phyloP scores from a whole-genome alignment of 83 land plant species.

The Isoetes engelmannii region DNA sequence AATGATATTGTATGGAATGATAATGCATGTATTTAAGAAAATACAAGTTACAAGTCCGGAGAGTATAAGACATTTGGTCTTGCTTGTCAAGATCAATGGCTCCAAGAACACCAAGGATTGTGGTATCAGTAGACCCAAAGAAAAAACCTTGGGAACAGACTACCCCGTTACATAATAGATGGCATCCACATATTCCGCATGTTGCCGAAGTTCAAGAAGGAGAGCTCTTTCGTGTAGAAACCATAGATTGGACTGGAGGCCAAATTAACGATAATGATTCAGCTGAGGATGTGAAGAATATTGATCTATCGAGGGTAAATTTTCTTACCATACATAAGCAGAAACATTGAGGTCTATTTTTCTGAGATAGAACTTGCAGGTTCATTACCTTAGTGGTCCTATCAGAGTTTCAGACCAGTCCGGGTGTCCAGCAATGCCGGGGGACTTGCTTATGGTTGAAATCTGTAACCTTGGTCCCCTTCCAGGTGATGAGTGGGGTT shows the following conservation, averaged over 20 bases:
- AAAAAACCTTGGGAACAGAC: slow-evolving; percentile 67
- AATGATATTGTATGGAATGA: too few relatives aligned
- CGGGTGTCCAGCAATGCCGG: slow-evolving; percentile 59
- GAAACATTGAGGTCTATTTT: slow-evolving; percentile 1
- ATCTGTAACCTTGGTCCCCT: slow-evolving; percentile 82
- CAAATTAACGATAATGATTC: slow-evolving; percentile 46
- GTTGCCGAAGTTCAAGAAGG: slow-evolving; percentile 52
- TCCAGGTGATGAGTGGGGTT: slow-evolving; percentile 95
- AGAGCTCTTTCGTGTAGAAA: slow-evolving; percentile 62
- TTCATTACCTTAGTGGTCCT: slow-evolving; percentile 86
- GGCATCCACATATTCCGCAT: slow-evolving; percentile 70
- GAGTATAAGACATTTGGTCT: too few relatives aligned
- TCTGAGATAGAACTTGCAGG: slow-evolving; percentile 32
- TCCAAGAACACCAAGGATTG: slow-evolving; percentile 48
- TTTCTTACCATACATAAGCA: neutral
- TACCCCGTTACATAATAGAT: slow-evolving; percentile 61
- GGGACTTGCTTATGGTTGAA: slow-evolving; percentile 81
- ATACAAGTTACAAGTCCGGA: too few relatives aligned
- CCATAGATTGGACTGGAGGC: slow-evolving; percentile 67
- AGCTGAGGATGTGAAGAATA: slow-evolving; percentile 46
- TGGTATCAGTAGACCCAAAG: slow-evolving; percentile 47
- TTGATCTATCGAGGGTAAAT: slow-evolving; percentile 53
- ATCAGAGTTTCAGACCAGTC: slow-evolving; percentile 52
- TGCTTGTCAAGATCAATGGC: slow-evolving; percentile 33
- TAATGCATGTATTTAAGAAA: too few relatives aligned